Evolutionary conservation across 2,329 filamentous ascomycete species (phyloP), one percentile per base, ranked within the genome.

Genomic region (Ceratocystis albifundus): DNA sequence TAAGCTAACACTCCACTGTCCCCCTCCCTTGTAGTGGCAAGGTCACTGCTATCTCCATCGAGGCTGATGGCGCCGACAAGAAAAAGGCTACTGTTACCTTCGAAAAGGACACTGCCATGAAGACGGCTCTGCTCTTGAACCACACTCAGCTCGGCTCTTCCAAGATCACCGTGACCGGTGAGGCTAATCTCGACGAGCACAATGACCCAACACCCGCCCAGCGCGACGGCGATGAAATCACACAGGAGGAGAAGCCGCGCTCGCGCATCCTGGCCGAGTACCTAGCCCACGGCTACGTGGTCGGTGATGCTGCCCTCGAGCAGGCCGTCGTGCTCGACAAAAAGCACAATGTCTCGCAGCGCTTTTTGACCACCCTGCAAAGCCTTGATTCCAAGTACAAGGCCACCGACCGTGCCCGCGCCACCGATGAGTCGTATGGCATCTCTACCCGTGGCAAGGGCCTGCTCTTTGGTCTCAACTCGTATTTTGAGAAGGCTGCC

Each of bases 201-300:
- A 76, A 78, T 45, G 80, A 84, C 74, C 78, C 77, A 64, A 66
- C 67, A 41, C 61, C 64, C 12, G 10, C 61, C 53, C 22, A 44
- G 36, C 64, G 67, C 61, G n/a, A 59, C 7, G 55, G 48, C 64
- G 81, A 90, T 72, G 84, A 91, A 71, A 86, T 97, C 72, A 85
- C 87, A 15, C 94, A 99, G 75, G 94, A 99, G 77, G 91, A 97
- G 80, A 99, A 99, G 83, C 94, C 94, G 17, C 88, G 92, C 72
- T 85, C 89, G 50, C 90, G 94, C 72, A 96, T 99, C 75, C 77
- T 96, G 63, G 94, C 94, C 70, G 94, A 99, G 79, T 96, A 97
- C 77, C 88, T 99, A 44, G 92, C 94, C 10, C 90, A 96, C 72
- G 94, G 94, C 71, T 99, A 99, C 78, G 83, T 86, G 48, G 81